Conservation (phyloP, 2,329 filamentous ascomycete species). For the Seiridium unicorne region DNA sequence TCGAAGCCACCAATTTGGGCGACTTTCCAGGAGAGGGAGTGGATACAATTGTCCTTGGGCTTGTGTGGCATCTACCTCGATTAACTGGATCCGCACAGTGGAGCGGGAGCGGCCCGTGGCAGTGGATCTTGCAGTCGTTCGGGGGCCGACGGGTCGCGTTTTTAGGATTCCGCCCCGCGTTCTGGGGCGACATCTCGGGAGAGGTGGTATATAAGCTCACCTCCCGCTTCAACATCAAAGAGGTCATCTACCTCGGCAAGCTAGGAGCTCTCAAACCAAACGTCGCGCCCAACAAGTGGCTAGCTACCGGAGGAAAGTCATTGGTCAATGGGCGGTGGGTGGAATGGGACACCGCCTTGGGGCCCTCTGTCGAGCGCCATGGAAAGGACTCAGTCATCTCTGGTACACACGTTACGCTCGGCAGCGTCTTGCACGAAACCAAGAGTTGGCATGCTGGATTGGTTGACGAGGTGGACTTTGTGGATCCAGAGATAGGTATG, state of each 20-base stretch:
- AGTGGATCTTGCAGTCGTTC: slow-evolving; percentile 9
- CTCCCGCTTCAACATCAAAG: background rate
- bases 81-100: slow-evolving; percentile 8
- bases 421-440: slow-evolving; percentile 13
- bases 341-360: slow-evolving; percentile 7
- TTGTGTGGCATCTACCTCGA: slow-evolving; percentile 7
- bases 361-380: slow-evolving; percentile 1
- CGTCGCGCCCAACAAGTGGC: slow-evolving; percentile 10
- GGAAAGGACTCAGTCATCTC: slow-evolving; percentile 1
- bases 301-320: slow-evolving; percentile 9
- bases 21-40: slow-evolving; percentile 6
- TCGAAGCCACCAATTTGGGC: slow-evolving; percentile 8
- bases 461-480: slow-evolving; percentile 9
- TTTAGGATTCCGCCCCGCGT: slow-evolving; percentile 11
- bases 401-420: slow-evolving; percentile 9
- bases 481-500: slow-evolving; percentile 15
- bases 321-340: slow-evolving; percentile 8
- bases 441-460: slow-evolving; percentile 11
- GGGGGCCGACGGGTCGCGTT: slow-evolving; percentile 10
- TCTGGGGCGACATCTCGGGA: slow-evolving; percentile 13
- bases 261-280: slow-evolving; percentile 9
- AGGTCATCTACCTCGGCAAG: slow-evolving; percentile 13
- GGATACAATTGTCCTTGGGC: slow-evolving; percentile 11
- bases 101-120: slow-evolving; percentile 8
- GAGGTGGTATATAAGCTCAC: slow-evolving; percentile 12